Base-by-base conservation (phyloP, 2,329 filamentous ascomycete genomes). In the Dendryphion nanum region DNA sequence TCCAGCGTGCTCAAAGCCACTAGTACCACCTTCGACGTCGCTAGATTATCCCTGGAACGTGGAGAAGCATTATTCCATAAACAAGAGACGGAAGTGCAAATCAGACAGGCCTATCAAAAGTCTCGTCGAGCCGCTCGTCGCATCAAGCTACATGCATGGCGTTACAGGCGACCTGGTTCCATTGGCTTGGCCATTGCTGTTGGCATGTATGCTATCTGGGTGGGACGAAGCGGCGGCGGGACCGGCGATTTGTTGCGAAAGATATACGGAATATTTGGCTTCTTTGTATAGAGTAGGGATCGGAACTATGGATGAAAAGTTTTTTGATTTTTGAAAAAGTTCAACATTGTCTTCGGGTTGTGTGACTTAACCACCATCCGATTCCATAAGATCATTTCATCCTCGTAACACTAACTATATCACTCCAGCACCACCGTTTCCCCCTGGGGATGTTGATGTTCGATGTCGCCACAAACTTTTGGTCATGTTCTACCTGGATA, bases 1-100 rank as follows among this genome's bases (percentile, higher is more conserved):
- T 78, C 78, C 42, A 96, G 90, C 61, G 89, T 89, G 6, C 76
- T 98, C 36, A 96, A 95, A 66, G 95, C 90, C 2, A 86, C 86
- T 0, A 75, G 79, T 10, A 71, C 78, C 55, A 59, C 73, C 33
- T 60, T 70, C 30, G 62, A 63, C 24, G 72, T 78, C 33, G 62
- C 72, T 5, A 62, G 63, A 18, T 80, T 89, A 59, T 78, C 75
- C 0, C 64, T 87, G 21, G 67, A 76, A 19, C 78, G 91, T 28
- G 91, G 88, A 2, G 72, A 82, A 44, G 62, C 57, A 4, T 77
- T 83, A 43, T 91, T 96, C 53, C 68, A 79, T 26, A 74, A 74
- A 47, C 91, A 97, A 61, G 80, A 81, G 3, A 73, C 71, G 38
- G 83, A 95, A 53, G 69, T 97, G n/a, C 69, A 73, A 38, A 78